Percentiles rank a stretch among this genome's conserved stretches.
Conservation (phyloP, 495 filamentous ascomycete species). For the Penicillium pulvis region DNA sequence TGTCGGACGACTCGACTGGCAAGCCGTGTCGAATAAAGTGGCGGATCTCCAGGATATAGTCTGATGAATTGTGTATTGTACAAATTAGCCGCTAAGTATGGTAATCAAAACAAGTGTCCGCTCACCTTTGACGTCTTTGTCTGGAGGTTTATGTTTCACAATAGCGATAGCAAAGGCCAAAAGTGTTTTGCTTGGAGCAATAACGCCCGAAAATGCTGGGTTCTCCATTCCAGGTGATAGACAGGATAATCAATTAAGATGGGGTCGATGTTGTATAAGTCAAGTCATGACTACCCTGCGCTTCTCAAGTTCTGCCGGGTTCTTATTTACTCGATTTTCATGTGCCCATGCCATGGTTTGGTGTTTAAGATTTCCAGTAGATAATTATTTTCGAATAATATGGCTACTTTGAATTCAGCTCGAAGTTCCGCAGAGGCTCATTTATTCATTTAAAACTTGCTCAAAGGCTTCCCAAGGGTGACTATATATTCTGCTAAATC, state of each 20-base stretch:
- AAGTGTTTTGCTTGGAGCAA: constrained; percentile 33
- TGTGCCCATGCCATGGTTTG: too few species aligned
- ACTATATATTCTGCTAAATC: too few species aligned
- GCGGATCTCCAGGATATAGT: constrained; percentile 43
- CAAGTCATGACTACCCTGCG: background rate
- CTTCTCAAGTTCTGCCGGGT: background rate
- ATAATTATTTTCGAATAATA: too few species aligned
- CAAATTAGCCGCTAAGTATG: background rate
- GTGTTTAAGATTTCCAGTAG: too few species aligned
- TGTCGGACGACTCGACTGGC: constrained; percentile 19
- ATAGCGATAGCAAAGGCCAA: constrained; percentile 50
- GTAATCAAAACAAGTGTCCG: background rate
- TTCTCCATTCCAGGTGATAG: background rate
- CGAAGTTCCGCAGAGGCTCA: too few species aligned
- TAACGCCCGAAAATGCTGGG: constrained; percentile 3
- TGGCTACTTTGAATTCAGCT: too few species aligned
- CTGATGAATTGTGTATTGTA: constrained; percentile 21
- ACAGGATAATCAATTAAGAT: background rate
- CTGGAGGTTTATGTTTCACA: constrained; percentile 45
- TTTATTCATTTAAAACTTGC: too few species aligned
- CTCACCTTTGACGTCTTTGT: constrained; percentile 39
- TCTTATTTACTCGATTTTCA: background rate
- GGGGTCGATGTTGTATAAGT: background rate
- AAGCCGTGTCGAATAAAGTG: constrained; percentile 34
- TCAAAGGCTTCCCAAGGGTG: too few species aligned